Base-by-base conservation (phyloP, 106 monocot species). In the Vanilla planifolia region DNA sequence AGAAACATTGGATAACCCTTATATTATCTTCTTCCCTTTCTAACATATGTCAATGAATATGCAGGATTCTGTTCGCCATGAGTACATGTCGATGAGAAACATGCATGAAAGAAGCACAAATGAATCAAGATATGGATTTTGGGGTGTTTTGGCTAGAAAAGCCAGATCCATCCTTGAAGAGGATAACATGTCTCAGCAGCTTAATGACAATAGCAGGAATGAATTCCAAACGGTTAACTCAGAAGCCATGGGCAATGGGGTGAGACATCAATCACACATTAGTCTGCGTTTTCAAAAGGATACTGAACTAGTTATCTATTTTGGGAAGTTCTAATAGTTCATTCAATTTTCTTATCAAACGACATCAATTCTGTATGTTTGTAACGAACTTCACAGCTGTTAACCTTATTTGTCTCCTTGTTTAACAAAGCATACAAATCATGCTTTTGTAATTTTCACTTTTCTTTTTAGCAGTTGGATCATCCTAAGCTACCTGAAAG, bases 401-500 rank as follows among this genome's bases (percentile, higher is more conserved):
- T 28, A 23, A 47, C 32, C 47, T 21, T 8, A n/a, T 64, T 21
- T 0, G 5, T 26, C n/a, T n/a, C n/a, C n/a, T n/a, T n/a, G n/a
- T n/a, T n/a, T n/a, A 62, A 26, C 8, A 15, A 15, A 26, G 22
- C 32, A 50, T 24, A 26, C 3, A 50, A 32, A 53, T 32, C 53
- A 30, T 62, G 32, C 37, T 20, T 30, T 32, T 32, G 29, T 28
- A 30, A 50, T 23, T 24, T 36, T 24, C 17, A 24, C 10, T 60
- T 22, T 69, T 51, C 44, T 74, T 21, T 11, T 53, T 53, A n/a
- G 53, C 76, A 82, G 68, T 71, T 70, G 15, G 59, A 67, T 71
- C 76, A 86, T 37, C 63, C 95, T 9, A 59, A 72, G 45, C 62
- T 35, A 43, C 61, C 60, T 32, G 79, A 82, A 13, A 67, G 71